Conservation (phyloP, 2,329 filamentous ascomycete genomes). For the Stemphylium beticola region DNA sequence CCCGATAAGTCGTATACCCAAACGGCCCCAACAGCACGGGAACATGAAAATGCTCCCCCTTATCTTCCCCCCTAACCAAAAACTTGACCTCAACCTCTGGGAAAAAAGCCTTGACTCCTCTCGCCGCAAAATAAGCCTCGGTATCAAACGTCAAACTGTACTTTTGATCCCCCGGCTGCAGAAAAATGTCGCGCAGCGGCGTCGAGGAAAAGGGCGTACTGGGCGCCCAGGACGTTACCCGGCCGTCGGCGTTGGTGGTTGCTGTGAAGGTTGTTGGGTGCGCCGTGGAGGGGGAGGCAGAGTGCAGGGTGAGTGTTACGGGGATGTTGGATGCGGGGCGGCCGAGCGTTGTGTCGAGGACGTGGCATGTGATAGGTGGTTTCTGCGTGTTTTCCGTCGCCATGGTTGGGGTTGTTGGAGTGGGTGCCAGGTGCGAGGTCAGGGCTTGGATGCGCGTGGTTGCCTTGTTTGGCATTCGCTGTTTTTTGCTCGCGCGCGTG, state of each 20-base stretch:
- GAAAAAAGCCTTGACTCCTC: slow-evolving; percentile 62
- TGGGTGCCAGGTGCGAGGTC: slow-evolving; percentile 21
- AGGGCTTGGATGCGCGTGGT: slow-evolving; percentile 30
- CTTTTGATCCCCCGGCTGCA: slow-evolving; percentile 54
- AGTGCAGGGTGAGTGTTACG: slow-evolving; percentile 65
- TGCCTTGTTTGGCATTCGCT: slow-evolving; percentile 6
- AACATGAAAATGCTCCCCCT: slow-evolving; percentile 75
- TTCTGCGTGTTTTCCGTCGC: slow-evolving; percentile 31
- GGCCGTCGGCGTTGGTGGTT: slow-evolving; percentile 77
- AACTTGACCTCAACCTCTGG: slow-evolving; percentile 64
- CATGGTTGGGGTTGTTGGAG: slow-evolving; percentile 5
- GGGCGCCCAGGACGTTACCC: slow-evolving; percentile 72
- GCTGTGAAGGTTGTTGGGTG: slow-evolving; percentile 59
- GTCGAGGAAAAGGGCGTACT: slow-evolving; percentile 51
- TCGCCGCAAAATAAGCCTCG: slow-evolving; percentile 70
- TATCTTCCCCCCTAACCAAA: slow-evolving; percentile 53
- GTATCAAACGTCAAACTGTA: slow-evolving; percentile 79
- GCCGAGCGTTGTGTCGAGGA: slow-evolving; percentile 81
- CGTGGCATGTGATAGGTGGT: slow-evolving; percentile 79
- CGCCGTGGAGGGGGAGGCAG: slow-evolving; percentile 47
- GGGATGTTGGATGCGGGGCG: slow-evolving; percentile 70
- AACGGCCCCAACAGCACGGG: slow-evolving; percentile 78
- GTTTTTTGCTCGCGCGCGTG: background rate
- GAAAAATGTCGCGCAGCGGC: slow-evolving; percentile 47
- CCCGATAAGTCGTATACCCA: slow-evolving; percentile 82